Evolutionary conservation across 768 basidiomycete species (phyloP), one percentile per base, ranked within the genome.

Genomic region (Leccinum subtestaceum): DNA sequence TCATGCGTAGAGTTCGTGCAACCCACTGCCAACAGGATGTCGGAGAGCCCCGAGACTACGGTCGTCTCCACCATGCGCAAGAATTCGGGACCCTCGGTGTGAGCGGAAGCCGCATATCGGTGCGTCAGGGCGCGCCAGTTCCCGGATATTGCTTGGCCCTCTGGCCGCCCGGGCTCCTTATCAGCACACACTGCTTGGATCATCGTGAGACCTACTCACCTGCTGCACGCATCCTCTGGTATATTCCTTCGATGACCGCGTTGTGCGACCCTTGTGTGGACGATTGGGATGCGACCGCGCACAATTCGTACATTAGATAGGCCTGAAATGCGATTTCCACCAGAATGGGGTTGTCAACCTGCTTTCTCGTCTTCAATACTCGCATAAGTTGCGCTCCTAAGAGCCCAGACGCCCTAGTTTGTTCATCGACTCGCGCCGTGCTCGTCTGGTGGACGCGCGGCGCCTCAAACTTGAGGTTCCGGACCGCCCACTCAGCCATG

Each of bases 401-500:
- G 6, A 43, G 53, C 10, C 60, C 45, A 4, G 34, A 54, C 21
- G 54, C 17, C 32, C 63, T 57, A 15, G 59, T 57, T n/a, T 60
- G 56, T 53, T 67, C 59, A 17, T 9, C 40, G 31, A 7, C 40
- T 47, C 15, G 54, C 23, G 23, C 23, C 23, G 46, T 46, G 49
- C 19, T 60, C 59, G n/a, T 59, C 50, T 5, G 55, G 56, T 56
- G 52, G 46, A 52, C 27, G 36, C 27, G 57, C 19, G 23, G 49
- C 0, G 7, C 31, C 51, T 64, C 67, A 31, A 74, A 67, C 12
- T 51, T 61, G 63, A 78, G 75, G 3, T 72, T 52, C 54, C 80
- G 79, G 4, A 77, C 71, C 15, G 77, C 71, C 54, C 76, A 63
- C 56, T 82, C 80, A 6, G 80, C 75, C 52, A 84, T 74, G 32